A percentile compares a stretch with the other conserved stretches of the same genome.
phyloP scores from a whole-genome alignment of 2,329 filamentous ascomycete species.

The Aaosphaeria arxii region DNA sequence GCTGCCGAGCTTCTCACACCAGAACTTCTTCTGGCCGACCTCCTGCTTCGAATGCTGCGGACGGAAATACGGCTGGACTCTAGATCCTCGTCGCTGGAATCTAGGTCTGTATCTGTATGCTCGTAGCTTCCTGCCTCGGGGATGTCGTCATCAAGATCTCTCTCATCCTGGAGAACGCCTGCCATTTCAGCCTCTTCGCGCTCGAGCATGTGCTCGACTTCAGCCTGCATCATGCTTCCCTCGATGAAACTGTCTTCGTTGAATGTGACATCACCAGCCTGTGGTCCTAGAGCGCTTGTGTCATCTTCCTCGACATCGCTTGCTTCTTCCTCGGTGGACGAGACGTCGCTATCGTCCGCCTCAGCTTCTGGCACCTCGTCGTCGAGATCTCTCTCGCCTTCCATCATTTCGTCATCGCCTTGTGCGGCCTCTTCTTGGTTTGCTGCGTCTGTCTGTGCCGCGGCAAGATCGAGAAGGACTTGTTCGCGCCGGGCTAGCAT shows the following conservation, averaged over 20 bases:
- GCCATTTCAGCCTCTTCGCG: constrained; percentile 48
- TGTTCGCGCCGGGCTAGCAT: constrained; percentile 69
- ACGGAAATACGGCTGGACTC: constrained; percentile 11
- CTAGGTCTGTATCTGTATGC: constrained; percentile 53
- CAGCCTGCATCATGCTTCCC: constrained; percentile 40
- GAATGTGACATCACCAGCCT: constrained; percentile 52
- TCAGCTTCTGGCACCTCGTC: constrained; percentile 39
- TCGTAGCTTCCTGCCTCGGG: constrained; percentile 54
- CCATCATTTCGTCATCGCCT: constrained; percentile 38
- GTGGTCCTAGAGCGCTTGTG: constrained; percentile 42
- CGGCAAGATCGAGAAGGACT: constrained; percentile 69
- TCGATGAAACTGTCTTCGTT: constrained; percentile 49
- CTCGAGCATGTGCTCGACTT: constrained; percentile 38
- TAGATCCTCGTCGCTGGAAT: constrained; percentile 25
- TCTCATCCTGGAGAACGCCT: constrained; percentile 46
- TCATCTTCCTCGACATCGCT: constrained; percentile 43
- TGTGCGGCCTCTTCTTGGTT: constrained; percentile 40
- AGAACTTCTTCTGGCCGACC: constrained; percentile 15
- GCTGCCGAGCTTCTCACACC: constrained; percentile 2
- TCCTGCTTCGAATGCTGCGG: constrained; percentile 10
- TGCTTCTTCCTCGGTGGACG: constrained; percentile 29
- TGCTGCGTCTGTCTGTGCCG: constrained; percentile 48
- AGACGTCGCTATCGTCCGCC: constrained; percentile 31
- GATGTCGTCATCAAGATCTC: constrained; percentile 50
- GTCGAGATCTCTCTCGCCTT: constrained; percentile 38